phyloP scores from a whole-genome alignment of 2,329 filamentous ascomycete species.

The Fusarium newnesense region DNA sequence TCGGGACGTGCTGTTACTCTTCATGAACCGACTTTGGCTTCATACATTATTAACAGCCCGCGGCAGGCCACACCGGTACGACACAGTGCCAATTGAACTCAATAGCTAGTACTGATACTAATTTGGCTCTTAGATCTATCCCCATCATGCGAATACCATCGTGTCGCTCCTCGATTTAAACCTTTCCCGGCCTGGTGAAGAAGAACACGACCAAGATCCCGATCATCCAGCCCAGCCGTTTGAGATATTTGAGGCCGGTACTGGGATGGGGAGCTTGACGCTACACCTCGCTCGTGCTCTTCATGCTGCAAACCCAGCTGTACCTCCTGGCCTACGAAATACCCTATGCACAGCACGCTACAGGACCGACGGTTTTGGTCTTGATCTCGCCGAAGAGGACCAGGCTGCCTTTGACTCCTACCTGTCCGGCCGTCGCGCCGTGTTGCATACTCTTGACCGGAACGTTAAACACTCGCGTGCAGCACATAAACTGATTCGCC shows the following conservation, averaged over 20 bases:
- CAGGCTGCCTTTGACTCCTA: slow-evolving; percentile 56
- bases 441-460: slow-evolving; percentile 81
- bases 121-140: slow-evolving; percentile 61
- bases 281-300: slow-evolving; percentile 80
- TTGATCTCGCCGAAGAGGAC: slow-evolving; percentile 44
- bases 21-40: slow-evolving; percentile 74
- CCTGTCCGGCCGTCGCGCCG: slow-evolving; percentile 66
- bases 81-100: background rate
- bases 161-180: slow-evolving; percentile 82
- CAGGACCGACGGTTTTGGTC: slow-evolving; percentile 30
- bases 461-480: slow-evolving; percentile 69
- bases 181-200: slow-evolving; percentile 55
- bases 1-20: slow-evolving; percentile 64
- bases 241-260: slow-evolving; percentile 86
- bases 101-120: background rate
- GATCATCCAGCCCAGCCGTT: slow-evolving; percentile 57
- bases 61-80: slow-evolving; percentile 76
- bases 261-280: slow-evolving; percentile 84
- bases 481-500: slow-evolving; percentile 71
- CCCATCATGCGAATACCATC: slow-evolving; percentile 78
- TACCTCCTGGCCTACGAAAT: slow-evolving; percentile 55
- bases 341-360: slow-evolving; percentile 42
- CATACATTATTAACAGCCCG: slow-evolving; percentile 75
- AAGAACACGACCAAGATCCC: slow-evolving; percentile 43
- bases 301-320: slow-evolving; percentile 73